These are phyloP conservation scores for Chytriomyces confervae DNA, from an alignment of 192 early-diverging fungal genomes.

Conservation along the genomic window DNA sequence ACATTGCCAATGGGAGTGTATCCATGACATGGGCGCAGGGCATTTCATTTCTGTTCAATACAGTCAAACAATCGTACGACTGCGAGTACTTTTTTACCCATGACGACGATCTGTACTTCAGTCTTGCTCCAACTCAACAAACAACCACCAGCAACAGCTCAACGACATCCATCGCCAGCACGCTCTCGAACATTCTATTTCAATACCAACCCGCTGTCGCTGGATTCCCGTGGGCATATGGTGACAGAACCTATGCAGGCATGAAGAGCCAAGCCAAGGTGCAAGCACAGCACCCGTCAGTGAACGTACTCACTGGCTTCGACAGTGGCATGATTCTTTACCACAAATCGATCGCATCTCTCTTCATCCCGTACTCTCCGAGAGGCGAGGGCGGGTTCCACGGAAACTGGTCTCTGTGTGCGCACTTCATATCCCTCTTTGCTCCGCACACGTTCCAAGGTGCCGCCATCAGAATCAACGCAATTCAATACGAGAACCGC, in stretches of 20 bases:
- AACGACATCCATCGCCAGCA: neutral
- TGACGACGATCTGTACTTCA: constrained; percentile 36
- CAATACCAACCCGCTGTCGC: constrained; percentile 46
- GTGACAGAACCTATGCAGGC: constrained; percentile 33
- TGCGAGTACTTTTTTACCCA: constrained; percentile 50
- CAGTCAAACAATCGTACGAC: neutral
- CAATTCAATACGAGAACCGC: constrained; percentile 32
- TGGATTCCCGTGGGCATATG: constrained; percentile 43
- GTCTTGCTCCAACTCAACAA: too few relatives aligned
- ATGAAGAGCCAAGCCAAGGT: constrained; percentile 19
- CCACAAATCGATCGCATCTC: constrained; percentile 35
- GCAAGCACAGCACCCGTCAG: neutral
- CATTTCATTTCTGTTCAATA: constrained; percentile 18
- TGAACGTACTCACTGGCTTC: constrained; percentile 34
- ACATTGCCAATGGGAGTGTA: neutral
- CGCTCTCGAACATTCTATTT: constrained; percentile 15
- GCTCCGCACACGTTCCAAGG: constrained; percentile 35
- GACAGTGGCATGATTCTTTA: constrained; percentile 44
- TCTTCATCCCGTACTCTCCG: constrained; percentile 46
- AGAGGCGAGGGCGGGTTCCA: constrained; percentile 40
- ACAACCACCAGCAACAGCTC: too few relatives aligned
- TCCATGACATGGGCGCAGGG: constrained; percentile 40
- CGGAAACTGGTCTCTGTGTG: constrained; percentile 43
- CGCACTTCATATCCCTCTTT: constrained; percentile 41
- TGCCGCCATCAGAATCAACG: constrained; percentile 32